Base-by-base conservation (phyloP, 1,139 yeast species). In the Neolecta irregularis region DNA sequence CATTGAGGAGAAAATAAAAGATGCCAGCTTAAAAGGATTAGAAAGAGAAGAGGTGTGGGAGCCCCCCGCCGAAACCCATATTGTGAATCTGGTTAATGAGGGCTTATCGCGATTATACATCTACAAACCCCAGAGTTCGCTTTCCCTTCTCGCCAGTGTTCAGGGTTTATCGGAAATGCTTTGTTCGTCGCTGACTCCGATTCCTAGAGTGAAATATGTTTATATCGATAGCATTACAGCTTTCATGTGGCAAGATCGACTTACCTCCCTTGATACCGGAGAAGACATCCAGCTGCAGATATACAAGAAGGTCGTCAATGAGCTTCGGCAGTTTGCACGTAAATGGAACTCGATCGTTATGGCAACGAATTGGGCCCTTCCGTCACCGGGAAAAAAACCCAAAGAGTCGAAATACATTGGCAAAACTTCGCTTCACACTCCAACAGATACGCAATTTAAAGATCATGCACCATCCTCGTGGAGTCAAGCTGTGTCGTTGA, bases 221-320 rank as follows among this genome's bases (percentile, higher is more conserved):
- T 30, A 33, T 29, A 31, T 37, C 7, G 40, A 37, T 16, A 25
- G 35, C 15, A 22, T 37, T 18, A 30, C 35, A 5, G 33, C 39
- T 18, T 37, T 37, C 24, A 32, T 25, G 15, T 37, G 39, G 39
- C 38, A 37, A 16, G 30, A 26, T 26, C 2, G 18, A 7, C 11
- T 11, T 26, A 11, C 12, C n/a, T 6, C 18, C 21, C 13, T 24
- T 2, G 15, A 12, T 6, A 12, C 26, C 6, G 13, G 13, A 5
- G 5, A 12, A n/a, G 19, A 13, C 11, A 3, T 6, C 21, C 8
- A 26, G 21, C 22, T 11, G 12, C 11, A 5, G 21, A 12, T 26
- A 19, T 26, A 26, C 7, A 26, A 26, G 11, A 21, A 15, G n/a
- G 21, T 26, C 5, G 21, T 23, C 2, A 11, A 26, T 11, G 11